Conservation (phyloP, 495 filamentous ascomycete genomes). For the Talaromyces ruber region DNA sequence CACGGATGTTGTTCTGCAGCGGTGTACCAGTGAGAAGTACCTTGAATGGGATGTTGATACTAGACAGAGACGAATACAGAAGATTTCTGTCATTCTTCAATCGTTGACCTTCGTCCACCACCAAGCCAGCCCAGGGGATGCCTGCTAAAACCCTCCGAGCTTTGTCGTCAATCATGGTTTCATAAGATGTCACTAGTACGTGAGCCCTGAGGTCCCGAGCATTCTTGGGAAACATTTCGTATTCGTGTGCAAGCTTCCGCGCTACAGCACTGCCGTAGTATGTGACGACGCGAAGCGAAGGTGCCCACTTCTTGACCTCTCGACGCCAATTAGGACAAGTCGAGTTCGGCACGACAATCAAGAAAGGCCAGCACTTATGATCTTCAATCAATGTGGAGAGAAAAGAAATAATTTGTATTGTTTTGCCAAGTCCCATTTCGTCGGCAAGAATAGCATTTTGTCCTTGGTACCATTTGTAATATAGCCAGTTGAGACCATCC, state of each 20-base stretch:
- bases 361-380: conserved; percentile 82
- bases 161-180: conserved; percentile 64
- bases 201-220: conserved; percentile 64
- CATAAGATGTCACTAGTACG: conserved; percentile 91
- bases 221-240: conserved; percentile 75
- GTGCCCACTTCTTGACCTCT: conserved; percentile 92
- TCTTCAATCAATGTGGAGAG: conserved; percentile 70
- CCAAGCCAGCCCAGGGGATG: conserved; percentile 76
- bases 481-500: conserved; percentile 94
- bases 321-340: conserved; percentile 96
- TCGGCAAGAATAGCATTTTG: conserved; percentile 93
- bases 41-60: conserved; percentile 68
- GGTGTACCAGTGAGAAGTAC: conserved; percentile 85
- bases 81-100: conserved; percentile 86
- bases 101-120: conserved; percentile 95
- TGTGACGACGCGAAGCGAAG: conserved; percentile 74
- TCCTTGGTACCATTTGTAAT: conserved; percentile 74
- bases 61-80: conserved; percentile 65
- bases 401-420: conserved; percentile 84
- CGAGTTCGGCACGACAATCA: conserved; percentile 88
- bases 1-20: conserved; percentile 88
- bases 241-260: conserved; percentile 58
- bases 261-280: conserved; percentile 72
- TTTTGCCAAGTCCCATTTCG: conserved; percentile 99
- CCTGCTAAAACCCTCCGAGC: conserved; percentile 51